Conservation (phyloP, 805 yeast genomes). For the Saturnispora quitensis region DNA sequence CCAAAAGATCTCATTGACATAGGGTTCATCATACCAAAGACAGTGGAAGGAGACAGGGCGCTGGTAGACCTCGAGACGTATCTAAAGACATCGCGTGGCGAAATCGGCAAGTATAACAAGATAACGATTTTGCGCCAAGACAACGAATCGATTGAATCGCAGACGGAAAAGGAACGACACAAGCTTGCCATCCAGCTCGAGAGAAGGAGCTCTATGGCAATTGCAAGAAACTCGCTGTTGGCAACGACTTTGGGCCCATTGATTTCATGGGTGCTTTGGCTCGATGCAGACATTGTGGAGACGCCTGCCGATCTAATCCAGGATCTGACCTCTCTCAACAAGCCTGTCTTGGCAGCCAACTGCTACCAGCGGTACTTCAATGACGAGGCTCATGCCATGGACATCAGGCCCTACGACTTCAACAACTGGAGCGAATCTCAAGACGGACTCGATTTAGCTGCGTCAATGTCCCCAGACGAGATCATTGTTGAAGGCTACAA, state of each 20-base stretch:
- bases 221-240: conserved; percentile 85
- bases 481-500: conserved; percentile 91
- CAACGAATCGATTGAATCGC: conserved; percentile 62
- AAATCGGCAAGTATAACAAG: conserved; percentile 64
- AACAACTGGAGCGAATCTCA: conserved; percentile 92
- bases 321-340: conserved; percentile 78
- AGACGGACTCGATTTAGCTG: conserved; percentile 69
- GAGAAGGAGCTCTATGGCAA: conserved; percentile 84
- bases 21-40: conserved; percentile 87
- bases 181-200: conserved; percentile 80
- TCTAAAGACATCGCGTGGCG: conserved; percentile 55
- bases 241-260: conserved; percentile 84
- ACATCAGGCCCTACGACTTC: conserved; percentile 84
- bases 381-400: conserved; percentile 40
- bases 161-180: conserved; percentile 82
- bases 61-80: conserved; percentile 64
- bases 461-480: conserved; percentile 71
- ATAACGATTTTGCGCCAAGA: conserved; percentile 90
- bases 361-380: conserved; percentile 79
- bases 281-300: conserved; percentile 91
- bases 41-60: conserved; percentile 72
- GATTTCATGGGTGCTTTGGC: conserved; percentile 94
- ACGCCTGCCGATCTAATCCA: conserved; percentile 76
- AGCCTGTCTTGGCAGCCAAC: conserved; percentile 84
- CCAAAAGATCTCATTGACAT: conserved; percentile 80